Base-by-base conservation (phyloP, 2,329 filamentous ascomycete genomes). In the Westerdykella sp. region DNA sequence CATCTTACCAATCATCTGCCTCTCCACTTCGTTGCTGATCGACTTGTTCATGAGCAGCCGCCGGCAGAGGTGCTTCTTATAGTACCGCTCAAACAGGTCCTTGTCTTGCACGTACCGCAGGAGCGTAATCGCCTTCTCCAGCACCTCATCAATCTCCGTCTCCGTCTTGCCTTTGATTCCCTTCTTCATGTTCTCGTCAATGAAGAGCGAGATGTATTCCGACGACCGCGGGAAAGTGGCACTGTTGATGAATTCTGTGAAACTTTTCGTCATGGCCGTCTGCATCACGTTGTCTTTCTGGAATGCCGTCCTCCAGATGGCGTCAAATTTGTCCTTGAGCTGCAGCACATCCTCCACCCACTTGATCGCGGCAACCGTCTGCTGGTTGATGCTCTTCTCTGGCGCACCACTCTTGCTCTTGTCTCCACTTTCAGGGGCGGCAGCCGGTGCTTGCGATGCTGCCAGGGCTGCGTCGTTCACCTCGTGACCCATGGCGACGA, bases 1-100 rank as follows among this genome's bases (percentile, higher is more conserved):
- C 89, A 98, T 96, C 50, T 91, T 86, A 0, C 84, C 85, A 41
- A 98, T 93, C 80, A 98, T 94, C 59, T 93, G 85, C 64, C 91
- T 90, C 69, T 98, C 93, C 1, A 89, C 87, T 58, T 96, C 91
- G 51, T 87, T 84, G 62, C 87, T 95, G 54, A 94, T 84, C 0
- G 88, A 91, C 57, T 93, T 94, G 62, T 84, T 87, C 69, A 93
- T 87, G 14, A 98, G 74, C 34, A 98, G 72, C 40, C 93, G 82
- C 46, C 87, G 84, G 36, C 87, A 91, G 18, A 98, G 77, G 68
- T 98, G 93, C 64, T 95, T 95, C 73, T 97, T 95, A 73, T 98
- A 97, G 67, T 98, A 98, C 4, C 86, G 81, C 70, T 98, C 91
- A 59, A 98, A 96, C 54, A 95, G 76, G 63, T 98, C 93, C 69